Conservation (phyloP, 202 grass and related monocot genomes). For the Schoenoplectus tabernaemontani region DNA sequence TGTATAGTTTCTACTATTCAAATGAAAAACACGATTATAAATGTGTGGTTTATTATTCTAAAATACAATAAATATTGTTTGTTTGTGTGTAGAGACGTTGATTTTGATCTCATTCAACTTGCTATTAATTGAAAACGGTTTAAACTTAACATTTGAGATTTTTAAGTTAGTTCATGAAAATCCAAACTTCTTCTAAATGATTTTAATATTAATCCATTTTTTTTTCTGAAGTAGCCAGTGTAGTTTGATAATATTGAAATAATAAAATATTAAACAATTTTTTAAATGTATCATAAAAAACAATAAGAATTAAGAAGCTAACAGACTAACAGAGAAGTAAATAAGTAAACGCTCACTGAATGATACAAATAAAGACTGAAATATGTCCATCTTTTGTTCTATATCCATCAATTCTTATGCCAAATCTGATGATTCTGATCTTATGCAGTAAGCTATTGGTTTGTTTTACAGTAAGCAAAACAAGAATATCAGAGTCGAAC, state of each 20-base stretch:
- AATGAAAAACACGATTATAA: no score
- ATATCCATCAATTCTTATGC: not conserved
- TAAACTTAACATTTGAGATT: not conserved
- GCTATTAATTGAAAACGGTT: not conserved
- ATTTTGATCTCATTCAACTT: not conserved
- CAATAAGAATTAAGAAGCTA: not conserved
- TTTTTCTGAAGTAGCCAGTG: no score
- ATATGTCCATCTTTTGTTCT: not conserved
- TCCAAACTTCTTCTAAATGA: not conserved
- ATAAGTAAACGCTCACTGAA: not conserved
- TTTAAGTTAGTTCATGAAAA: not conserved
- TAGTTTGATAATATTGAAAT: no score
- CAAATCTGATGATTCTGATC: not conserved
- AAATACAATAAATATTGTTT: no score
- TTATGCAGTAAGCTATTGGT: not conserved
- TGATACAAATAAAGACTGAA: not conserved
- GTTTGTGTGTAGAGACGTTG: no score
- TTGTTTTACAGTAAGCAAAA: not conserved
- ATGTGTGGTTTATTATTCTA: no score
- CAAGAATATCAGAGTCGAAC: conserved; percentile 3
- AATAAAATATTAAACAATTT: no score
- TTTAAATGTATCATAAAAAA: not conserved
- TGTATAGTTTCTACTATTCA: no score
- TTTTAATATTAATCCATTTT: no score
- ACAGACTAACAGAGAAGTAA: not conserved